These are phyloP conservation scores for Lyophyllum semitale DNA, from an alignment of 768 basidiomycete genomes.

Conservation along the genomic window DNA sequence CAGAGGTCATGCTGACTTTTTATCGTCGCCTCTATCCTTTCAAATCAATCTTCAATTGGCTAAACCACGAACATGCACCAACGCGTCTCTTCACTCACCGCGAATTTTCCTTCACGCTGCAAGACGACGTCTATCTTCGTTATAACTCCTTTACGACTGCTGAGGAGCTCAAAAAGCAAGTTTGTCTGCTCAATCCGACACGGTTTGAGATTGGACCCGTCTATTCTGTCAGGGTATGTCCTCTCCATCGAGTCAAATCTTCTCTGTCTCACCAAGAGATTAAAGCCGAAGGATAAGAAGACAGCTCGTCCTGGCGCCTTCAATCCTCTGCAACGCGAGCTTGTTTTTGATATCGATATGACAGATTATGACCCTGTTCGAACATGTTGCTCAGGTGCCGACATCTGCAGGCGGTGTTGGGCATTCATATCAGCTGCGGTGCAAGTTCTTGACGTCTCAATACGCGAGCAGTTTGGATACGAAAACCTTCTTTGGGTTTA, in stretches of 20 bases:
- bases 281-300: constrained; percentile 87
- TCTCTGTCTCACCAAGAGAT: not conserved
- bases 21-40: constrained; percentile 94
- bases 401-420: constrained; percentile 94
- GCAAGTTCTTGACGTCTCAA: constrained; percentile 73
- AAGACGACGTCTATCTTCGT: constrained; percentile 88
- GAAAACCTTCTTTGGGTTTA: constrained; percentile 94
- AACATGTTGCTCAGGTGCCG: constrained; percentile 90
- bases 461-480: constrained; percentile 92
- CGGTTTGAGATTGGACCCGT: constrained; percentile 98
- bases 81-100: constrained; percentile 86
- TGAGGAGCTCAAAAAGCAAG: constrained; percentile 92
- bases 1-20: constrained; percentile 62
- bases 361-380: constrained; percentile 96
- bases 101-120: constrained; percentile 94
- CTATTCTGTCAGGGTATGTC: constrained; percentile 82
- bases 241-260: not conserved
- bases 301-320: constrained; percentile 70
- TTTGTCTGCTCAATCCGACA: constrained; percentile 80
- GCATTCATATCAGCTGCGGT: constrained; percentile 92
- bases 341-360: constrained; percentile 99
- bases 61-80: constrained; percentile 87
- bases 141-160: constrained; percentile 87
- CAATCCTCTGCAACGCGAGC: constrained; percentile 79
- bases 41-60: constrained; percentile 91